These are phyloP conservation scores for Lagenidium giganteum DNA, from an alignment of 352 stramenopile genomes.

Conservation along the genomic window DNA sequence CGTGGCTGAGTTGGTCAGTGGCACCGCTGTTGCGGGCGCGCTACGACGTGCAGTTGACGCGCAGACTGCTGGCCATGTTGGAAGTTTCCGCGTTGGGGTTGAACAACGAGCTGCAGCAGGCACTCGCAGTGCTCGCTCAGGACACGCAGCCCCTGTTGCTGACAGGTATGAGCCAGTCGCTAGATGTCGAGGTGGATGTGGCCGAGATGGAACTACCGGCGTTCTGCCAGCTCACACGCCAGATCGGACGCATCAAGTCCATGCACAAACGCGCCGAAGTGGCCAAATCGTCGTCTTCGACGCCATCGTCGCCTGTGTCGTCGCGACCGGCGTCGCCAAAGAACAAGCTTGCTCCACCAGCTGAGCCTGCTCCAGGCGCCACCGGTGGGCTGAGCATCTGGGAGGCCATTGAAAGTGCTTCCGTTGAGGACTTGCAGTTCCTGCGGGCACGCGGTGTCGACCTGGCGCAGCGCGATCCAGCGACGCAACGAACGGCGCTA, in stretches of 20 bases:
- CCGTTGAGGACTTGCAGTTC: conserved; percentile 49
- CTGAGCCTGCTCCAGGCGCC: no score
- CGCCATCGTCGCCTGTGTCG: conserved; percentile 8
- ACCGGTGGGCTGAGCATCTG: conserved; percentile 32
- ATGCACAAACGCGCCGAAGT: conserved; percentile 37
- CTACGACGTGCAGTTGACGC: conserved; percentile 35
- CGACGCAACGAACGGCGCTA: conserved; percentile 37
- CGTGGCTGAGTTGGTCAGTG: conserved; percentile 25
- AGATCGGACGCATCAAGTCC: conserved; percentile 40
- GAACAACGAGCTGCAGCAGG: conserved; percentile 15
- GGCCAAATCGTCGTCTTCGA: conserved; percentile 9
- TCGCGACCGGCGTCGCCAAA: no score
- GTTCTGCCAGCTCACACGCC: conserved; percentile 28
- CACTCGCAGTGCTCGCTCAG: conserved; percentile 24
- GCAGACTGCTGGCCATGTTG: conserved; percentile 35
- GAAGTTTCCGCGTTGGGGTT: conserved; percentile 7
- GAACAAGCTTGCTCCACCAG: no score
- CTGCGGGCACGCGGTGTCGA: conserved; percentile 38
- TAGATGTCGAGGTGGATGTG: conserved; percentile 27
- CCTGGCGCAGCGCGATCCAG: conserved; percentile 28
- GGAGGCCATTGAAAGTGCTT: conserved; percentile 45
- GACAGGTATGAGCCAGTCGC: conserved; percentile 6
- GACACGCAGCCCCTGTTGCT: conserved; percentile 31
- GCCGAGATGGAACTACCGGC: conserved; percentile 45
- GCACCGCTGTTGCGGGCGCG: conserved; percentile 16